Base-by-base conservation (phyloP, 2,329 filamentous ascomycete species). In the Ampelomyces quisqualis region DNA sequence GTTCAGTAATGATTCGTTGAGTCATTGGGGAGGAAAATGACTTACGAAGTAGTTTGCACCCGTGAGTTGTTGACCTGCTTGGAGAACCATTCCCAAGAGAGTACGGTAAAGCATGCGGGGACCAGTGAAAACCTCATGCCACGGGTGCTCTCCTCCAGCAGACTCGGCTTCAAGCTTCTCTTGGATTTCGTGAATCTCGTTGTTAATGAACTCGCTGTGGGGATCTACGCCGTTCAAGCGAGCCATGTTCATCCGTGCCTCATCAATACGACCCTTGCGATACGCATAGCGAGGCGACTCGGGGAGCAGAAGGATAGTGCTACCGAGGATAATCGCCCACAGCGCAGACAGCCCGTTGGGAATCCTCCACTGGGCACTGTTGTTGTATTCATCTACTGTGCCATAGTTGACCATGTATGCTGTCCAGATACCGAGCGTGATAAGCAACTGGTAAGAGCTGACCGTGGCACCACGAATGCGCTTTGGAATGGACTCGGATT, bases 101-200 rank as follows among this genome's bases (percentile, higher is more conserved):
- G 80, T 83, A 21, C 84, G 77, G 65, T 86, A 81, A 7, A 80
- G 52, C 75, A 86, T 89, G 49, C 82, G 84, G 56, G 82, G 84
- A 49, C 77, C 73, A 44, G 78, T 77, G 52, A 89, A 74, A 55
- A 81, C 79, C 56, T 86, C 82, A 47, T 87, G 58, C 64, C 62
- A 66, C 17, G 58, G 57, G 50, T 66, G 64, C 1, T 61, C 60
- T 15, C 63, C 60, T 20, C 63, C 62, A 21, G 59, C 53, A 10
- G 68, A 63, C 58, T 82, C 79, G 4, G 75, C 72, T 21, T 79
- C 74, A 24, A 79, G 68, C 53, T 81, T 80, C 33, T 74, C 68
- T 42, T 75, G 73, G 53, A 82, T 81, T 49, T 81, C 78, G 1
- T 70, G 62, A 21, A 82, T 72, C 51, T 82, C 78, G 7, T 73